phyloP scores from a whole-genome alignment of 805 yeast species.

The Kazachstania psychrophila region DNA sequence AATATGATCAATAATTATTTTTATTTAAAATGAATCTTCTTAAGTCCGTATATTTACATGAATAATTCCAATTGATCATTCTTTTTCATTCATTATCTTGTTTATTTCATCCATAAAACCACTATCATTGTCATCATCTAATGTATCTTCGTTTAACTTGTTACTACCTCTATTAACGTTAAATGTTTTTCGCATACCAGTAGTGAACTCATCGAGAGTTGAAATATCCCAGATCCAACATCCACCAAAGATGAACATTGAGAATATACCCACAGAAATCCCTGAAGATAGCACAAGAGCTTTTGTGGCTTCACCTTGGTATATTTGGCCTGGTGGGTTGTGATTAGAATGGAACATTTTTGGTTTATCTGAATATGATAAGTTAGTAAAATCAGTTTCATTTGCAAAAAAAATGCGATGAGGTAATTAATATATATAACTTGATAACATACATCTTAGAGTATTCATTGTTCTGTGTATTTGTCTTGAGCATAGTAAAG shows the following conservation, averaged over 20 bases:
- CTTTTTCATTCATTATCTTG: no score
- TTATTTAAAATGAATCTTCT: no score
- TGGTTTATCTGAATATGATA: slow-evolving; percentile 42
- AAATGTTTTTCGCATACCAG: neutral
- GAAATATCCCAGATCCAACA: slow-evolving; percentile 77
- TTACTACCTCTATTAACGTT: no score
- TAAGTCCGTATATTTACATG: no score
- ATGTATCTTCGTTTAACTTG: no score
- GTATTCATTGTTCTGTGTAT: slow-evolving; percentile 67
- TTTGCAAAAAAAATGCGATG: no score
- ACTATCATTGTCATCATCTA: no score
- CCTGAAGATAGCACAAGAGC: slow-evolving; percentile 79
- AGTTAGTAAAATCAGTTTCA: slow-evolving; percentile 7
- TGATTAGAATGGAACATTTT: slow-evolving; percentile 76
- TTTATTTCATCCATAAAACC: no score
- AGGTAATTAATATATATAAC: no score
- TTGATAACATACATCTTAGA: slow-evolving; percentile 48
- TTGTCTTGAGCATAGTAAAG: slow-evolving; percentile 61
- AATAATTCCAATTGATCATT: no score
- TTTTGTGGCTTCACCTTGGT: slow-evolving; percentile 72
- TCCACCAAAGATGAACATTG: slow-evolving; percentile 64
- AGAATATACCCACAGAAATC: slow-evolving; percentile 59
- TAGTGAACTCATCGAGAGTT: slow-evolving; percentile 48
- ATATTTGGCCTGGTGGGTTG: slow-evolving; percentile 45
- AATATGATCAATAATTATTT: no score